Evolutionary conservation across 2,329 filamentous ascomycete species (phyloP).

Genomic region (Verticillium isaacii): DNA sequence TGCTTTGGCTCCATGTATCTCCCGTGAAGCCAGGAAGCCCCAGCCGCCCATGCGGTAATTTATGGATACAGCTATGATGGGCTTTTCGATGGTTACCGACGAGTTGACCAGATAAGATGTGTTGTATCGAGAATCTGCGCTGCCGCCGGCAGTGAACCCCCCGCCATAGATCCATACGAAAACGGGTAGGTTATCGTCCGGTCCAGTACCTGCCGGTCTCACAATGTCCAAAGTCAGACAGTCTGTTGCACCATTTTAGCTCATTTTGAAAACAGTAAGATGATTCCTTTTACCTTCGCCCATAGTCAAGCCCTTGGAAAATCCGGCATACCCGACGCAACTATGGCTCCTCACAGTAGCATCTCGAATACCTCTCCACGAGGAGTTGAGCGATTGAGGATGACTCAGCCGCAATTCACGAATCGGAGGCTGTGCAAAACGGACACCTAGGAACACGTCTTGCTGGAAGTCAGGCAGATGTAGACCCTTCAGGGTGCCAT

Average conservation of each 20-base stretch:
- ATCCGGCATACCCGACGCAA: background rate
- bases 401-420: background rate
- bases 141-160: slow-evolving; percentile 22
- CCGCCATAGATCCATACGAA: slow-evolving; percentile 12
- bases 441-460: background rate
- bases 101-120: slow-evolving; percentile 2
- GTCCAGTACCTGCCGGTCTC: slow-evolving; percentile 13
- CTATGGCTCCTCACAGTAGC: background rate
- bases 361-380: background rate
- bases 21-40: slow-evolving; percentile 23
- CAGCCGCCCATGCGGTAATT: slow-evolving; percentile 13
- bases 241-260: slow-evolving; percentile 25
- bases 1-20: slow-evolving; percentile 13
- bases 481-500: background rate
- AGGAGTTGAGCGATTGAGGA: background rate
- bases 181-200: slow-evolving; percentile 6
- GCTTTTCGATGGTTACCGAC: background rate
- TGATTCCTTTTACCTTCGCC: background rate
- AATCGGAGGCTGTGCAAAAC: background rate
- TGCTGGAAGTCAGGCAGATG: background rate
- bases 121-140: slow-evolving; percentile 2
- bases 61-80: slow-evolving; percentile 2
- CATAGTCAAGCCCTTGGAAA: background rate
- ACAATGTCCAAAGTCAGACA: slow-evolving; percentile 19
- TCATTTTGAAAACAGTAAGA: slow-evolving; percentile 6